Evolutionary conservation across 2,329 filamentous ascomycete species (phyloP), one percentile per base, ranked within the genome.

Genomic region (Trichoderma koningii): DNA sequence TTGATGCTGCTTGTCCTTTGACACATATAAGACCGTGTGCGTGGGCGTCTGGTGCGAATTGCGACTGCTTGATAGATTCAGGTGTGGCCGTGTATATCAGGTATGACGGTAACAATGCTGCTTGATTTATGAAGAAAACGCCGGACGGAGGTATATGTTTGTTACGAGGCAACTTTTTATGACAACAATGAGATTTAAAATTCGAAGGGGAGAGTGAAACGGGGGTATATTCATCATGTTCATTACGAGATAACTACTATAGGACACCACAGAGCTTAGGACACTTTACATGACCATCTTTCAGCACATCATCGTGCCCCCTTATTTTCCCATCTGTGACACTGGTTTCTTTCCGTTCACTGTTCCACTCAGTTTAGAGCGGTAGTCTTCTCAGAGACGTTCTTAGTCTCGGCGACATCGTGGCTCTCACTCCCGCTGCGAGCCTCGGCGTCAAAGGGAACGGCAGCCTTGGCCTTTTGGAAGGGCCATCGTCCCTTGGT

Each of bases 401-500:
- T 69, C 67, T 74, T 74, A 44, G 70, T 68, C 7, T 70, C 68
- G 5, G 66, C 68, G 41, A 67, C 70, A 14, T 73, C 59, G 42
- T 67, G 71, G 66, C 72, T 74, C 47, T 75, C 71, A 42, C 72
- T 72, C 28, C 65, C 68, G 57, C 69, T 69, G 57, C 69, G 69
- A 42, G 66, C 63, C 26, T 64, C 65, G 7, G 69, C 67, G 28
- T 68, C 69, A 38, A 66, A 55, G 28, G 65, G 59, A 17, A 63
- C 41, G 14, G 52, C 42, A 64, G 68, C 38, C 70, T 77, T 78
- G 26, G 73, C 66, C 69, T 78, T 80, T 68, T 75, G 69, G n/a
- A 83, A 71, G 2, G 82, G 82, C 76, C 79, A 82, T 67, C 77
- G 80, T 10, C 83, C 82, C 67, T 80, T 81, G 42, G 69, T 70